These are phyloP conservation scores for Globisporangium nunn DNA, from an alignment of 352 stramenopile genomes.

Conservation along the genomic window DNA sequence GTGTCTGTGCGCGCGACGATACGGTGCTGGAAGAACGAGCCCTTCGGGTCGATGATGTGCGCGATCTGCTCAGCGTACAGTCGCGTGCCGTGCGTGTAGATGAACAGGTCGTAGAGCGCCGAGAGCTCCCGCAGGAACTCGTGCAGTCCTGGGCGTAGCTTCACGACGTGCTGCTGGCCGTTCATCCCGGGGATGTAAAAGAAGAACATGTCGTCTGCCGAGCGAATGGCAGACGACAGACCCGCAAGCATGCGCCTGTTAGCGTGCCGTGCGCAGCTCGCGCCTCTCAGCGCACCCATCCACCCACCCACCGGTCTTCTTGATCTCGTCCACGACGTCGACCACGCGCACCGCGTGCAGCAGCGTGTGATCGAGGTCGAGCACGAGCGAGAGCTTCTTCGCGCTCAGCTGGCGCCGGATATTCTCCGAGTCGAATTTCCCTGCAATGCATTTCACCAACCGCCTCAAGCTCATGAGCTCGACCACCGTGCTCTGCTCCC, in stretches of 20 bases:
- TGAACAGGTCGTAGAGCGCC: slow-evolving; percentile 88
- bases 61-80: slow-evolving; percentile 93
- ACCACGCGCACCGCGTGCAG: slow-evolving; percentile 88
- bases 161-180: slow-evolving; percentile 87
- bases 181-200: slow-evolving; percentile 70
- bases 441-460: slow-evolving; percentile 17
- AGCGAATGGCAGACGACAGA: neutral
- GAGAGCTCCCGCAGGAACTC: slow-evolving; percentile 85
- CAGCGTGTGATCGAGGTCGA: slow-evolving; percentile 97
- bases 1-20: slow-evolving; percentile 86
- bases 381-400: slow-evolving; percentile 92
- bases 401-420: slow-evolving; percentile 79
- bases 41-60: slow-evolving; percentile 86
- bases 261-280: neutral
- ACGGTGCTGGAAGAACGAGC: slow-evolving; percentile 77
- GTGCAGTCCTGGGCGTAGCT: slow-evolving; percentile 87
- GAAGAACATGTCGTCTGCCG: slow-evolving; percentile 67
- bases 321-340: slow-evolving; percentile 57
- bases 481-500: too few species aligned
- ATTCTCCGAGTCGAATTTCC: slow-evolving; percentile 83
- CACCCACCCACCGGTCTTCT: slow-evolving; percentile 32
- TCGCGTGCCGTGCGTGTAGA: slow-evolving; percentile 94
- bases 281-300: neutral
- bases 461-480: too few species aligned
- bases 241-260: neutral